These are phyloP conservation scores for Cryptococcus floricola DNA, from an alignment of 1,284 basidiomycete species.

Conservation along the genomic window DNA sequence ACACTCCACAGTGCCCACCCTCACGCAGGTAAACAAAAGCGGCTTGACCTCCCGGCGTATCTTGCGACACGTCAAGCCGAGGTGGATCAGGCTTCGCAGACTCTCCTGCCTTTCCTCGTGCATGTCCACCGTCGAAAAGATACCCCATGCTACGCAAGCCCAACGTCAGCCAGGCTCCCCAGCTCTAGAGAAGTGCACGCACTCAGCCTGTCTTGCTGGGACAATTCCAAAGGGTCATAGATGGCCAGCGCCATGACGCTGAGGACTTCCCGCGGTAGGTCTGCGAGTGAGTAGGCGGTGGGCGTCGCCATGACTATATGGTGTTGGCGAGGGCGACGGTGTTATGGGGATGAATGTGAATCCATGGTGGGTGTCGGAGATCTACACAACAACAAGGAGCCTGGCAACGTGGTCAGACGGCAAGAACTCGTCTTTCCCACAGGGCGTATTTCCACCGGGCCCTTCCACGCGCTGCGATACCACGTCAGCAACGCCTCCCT, in stretches of 20 bases:
- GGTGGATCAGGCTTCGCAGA: conserved; percentile 27
- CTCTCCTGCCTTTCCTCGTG: conserved; percentile 34
- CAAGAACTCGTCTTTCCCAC: too few relatives aligned
- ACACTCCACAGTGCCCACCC: conserved; percentile 23
- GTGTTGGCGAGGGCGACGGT: too few relatives aligned
- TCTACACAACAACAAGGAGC: too few relatives aligned
- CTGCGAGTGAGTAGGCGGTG: conserved; percentile 2
- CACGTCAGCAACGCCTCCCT: too few relatives aligned
- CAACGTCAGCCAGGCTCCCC: not conserved
- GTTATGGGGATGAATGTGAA: too few relatives aligned
- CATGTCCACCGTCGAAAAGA: conserved; percentile 44
- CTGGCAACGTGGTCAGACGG: too few relatives aligned
- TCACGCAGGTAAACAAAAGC: conserved; percentile 38
- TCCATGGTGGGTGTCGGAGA: too few relatives aligned
- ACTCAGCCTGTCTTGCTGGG: conserved; percentile 44
- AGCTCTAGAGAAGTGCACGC: conserved; percentile 7
- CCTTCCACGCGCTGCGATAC: too few relatives aligned
- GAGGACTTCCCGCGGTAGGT: conserved; percentile 34
- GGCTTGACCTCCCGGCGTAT: conserved; percentile 32
- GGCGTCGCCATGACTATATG: not conserved
- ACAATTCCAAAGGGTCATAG: conserved; percentile 39
- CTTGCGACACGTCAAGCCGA: conserved; percentile 32
- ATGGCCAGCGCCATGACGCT: conserved; percentile 32
- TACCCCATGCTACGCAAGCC: conserved; percentile 34
- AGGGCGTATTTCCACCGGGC: too few relatives aligned